Base-by-base conservation (phyloP, 2,329 filamentous ascomycete species). In the Ophiostoma sp. region DNA sequence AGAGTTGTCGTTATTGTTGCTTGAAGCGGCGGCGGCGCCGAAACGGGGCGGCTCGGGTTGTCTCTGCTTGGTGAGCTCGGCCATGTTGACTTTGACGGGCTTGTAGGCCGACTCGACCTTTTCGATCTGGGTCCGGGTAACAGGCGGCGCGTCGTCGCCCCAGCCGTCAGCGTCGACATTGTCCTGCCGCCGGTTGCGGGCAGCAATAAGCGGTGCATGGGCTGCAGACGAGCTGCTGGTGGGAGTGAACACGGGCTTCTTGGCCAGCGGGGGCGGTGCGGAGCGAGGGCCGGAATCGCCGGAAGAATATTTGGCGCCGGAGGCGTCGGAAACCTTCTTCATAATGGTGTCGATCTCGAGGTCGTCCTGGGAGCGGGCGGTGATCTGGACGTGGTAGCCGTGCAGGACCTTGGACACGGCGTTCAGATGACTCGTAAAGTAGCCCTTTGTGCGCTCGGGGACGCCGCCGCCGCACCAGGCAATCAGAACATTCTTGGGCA, bases 381-480 rank as follows among this genome's bases (percentile, higher is more conserved):
- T 98, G 78, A 99, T 93, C 84, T 99, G 95, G 74, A 99, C 94
- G 82, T 99, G 96, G 82, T 98, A 99, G 77, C 96, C 94, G 84
- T 98, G 95, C 57, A 99, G 89, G 77, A 98, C 87, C 83, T 97
- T 98, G 75, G 94, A 91, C 50, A 98, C 94, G 66, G 94, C 92
- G 75, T 92, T 91, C 66, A 96, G 86, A 83, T 99, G 95, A 84
- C 94, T 98, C 77, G 94, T 97, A 81, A 99, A 99, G 84, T 98
- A 98, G 77, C 96, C 96, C 84, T 98, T 99, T 75, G 95, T 98
- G 79, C 95, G 88, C 84, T 99, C 96, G n/a, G 96, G 96, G 19
- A 99, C 96, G 78, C 96, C 96, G 80, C 97, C 95, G 77, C 96
- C 96, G 82, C 96, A 99, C 92, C 96, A 99, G 77, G 93, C 95